These are phyloP conservation scores for Pythium graminicola DNA, from an alignment of 352 stramenopile species.

Conservation along the genomic window DNA sequence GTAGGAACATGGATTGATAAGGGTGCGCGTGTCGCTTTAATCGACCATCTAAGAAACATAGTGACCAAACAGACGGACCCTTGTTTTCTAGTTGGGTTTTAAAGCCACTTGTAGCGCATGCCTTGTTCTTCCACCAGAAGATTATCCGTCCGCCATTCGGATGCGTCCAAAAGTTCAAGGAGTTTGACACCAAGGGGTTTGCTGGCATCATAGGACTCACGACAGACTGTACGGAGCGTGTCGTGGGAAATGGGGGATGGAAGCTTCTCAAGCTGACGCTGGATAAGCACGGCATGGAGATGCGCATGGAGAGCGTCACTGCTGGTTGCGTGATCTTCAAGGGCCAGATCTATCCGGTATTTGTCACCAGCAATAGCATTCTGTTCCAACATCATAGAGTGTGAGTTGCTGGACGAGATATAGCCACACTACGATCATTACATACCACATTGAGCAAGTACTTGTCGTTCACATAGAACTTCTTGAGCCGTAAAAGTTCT, in stretches of 20 bases:
- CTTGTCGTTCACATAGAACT: slow-evolving; percentile 39
- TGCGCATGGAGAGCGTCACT: slow-evolving; percentile 40
- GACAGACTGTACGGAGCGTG: slow-evolving; percentile 21
- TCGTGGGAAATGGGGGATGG: not conserved
- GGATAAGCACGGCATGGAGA: slow-evolving; percentile 48
- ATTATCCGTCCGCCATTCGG: slow-evolving; percentile 53
- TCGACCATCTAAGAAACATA: not conserved
- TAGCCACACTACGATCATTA: slow-evolving; percentile 1
- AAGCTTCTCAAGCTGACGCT: slow-evolving; percentile 30
- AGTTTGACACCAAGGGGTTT: slow-evolving; percentile 30
- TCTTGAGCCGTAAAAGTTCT: slow-evolving; percentile 34
- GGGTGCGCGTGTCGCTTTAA: not conserved
- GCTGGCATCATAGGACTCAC: slow-evolving; percentile 28
- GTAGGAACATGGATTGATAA: not conserved
- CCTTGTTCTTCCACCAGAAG: slow-evolving; percentile 56
- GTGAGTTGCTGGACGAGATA: too few relatives aligned
- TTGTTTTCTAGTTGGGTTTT: not conserved
- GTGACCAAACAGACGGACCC: not conserved
- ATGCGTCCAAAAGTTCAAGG: slow-evolving; percentile 30
- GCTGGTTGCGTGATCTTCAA: slow-evolving; percentile 42
- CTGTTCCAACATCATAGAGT: slow-evolving; percentile 3
- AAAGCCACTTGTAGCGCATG: slow-evolving; percentile 53
- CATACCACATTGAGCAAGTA: slow-evolving; percentile 55
- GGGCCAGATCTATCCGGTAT: slow-evolving; percentile 38
- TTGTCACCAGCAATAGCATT: slow-evolving; percentile 1